A percentile compares a stretch with the other conserved stretches of the same genome.
Evolutionary conservation across 2,329 filamentous ascomycete species (phyloP).

Genomic region (Sphaerulina vaccinii): DNA sequence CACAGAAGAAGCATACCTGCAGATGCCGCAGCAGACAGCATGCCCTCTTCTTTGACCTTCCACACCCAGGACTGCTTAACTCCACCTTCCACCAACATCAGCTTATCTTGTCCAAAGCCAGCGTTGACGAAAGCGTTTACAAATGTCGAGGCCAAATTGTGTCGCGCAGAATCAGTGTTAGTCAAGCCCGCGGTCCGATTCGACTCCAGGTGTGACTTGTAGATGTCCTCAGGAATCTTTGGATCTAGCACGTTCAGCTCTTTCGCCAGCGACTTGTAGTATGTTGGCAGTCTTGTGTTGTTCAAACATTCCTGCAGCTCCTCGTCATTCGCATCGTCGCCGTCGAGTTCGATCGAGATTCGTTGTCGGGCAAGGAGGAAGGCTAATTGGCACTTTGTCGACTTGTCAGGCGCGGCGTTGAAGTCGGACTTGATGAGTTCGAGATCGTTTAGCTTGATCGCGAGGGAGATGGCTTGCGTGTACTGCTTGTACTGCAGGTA

Average conservation of each 20-base stretch:
- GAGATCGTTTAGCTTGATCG: slow-evolving; percentile 86
- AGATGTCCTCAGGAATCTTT: slow-evolving; percentile 96
- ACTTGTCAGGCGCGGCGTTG: slow-evolving; percentile 72
- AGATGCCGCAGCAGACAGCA: slow-evolving; percentile 94
- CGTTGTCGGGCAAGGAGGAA: slow-evolving; percentile 90
- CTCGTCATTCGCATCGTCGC: slow-evolving; percentile 67
- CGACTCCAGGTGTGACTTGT: slow-evolving; percentile 98
- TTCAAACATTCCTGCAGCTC: slow-evolving; percentile 80
- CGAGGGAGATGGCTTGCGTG: slow-evolving; percentile 88
- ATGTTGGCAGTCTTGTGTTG: slow-evolving; percentile 82
- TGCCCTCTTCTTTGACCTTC: slow-evolving; percentile 98
- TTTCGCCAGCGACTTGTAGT: slow-evolving; percentile 92
- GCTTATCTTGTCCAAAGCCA: slow-evolving; percentile 91
- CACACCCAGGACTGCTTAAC: slow-evolving; percentile 94
- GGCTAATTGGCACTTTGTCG: slow-evolving; percentile 87
- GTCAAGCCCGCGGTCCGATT: slow-evolving; percentile 89
- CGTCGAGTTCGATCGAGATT: slow-evolving; percentile 71
- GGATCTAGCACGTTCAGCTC: slow-evolving; percentile 96
- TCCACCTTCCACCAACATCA: slow-evolving; percentile 84
- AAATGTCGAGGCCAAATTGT: slow-evolving; percentile 93
- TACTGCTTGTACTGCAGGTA: slow-evolving; percentile 92
- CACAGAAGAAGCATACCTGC: slow-evolving; percentile 87
- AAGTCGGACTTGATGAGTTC: slow-evolving; percentile 77
- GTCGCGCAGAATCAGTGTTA: slow-evolving; percentile 89
- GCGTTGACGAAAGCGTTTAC: slow-evolving; percentile 98